Evolutionary conservation across 345 rosid species (phyloP), one percentile per base, ranked within the genome.

Genomic region (Salix udensis): DNA sequence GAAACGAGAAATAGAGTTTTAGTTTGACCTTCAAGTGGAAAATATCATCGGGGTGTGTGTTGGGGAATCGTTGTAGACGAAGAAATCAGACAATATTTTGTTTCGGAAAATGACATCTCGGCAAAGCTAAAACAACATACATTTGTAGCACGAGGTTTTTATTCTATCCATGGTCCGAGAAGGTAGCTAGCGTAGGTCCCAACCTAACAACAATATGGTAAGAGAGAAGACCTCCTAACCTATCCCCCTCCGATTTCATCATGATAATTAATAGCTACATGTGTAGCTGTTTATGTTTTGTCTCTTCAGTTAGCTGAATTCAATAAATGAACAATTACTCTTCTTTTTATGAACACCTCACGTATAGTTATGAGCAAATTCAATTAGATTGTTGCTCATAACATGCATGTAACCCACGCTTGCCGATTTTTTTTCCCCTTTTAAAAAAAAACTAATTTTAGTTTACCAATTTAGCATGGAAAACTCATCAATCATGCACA

Each of bases 361-460:
- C 60, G 7, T 19, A 21, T 19, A 21, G 60, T 21, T 53, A 21
- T 2, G 24, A 52, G 1, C 60, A 52, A 52, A 53, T 53, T 53
- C 18, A 44, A 44, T 44, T 13, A 13, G 5, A 44, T 14, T 12
- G 13, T 44, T 44, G 50, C 16, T 44, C 50, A 44, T 44, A 13
- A 3, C 50, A 44, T 44, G 50, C 18, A 44, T 44, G 50, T 13
- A 13, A 12, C 50, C 16, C 50, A 44, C 4, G 50, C 50, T 14
- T 44, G 5, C 15, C 16, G 5, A 3, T 12, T 0, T 11, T 2
- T 3, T 13, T 3, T 3, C 0, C 1, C 3, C 16, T 0, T 13
- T 14, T 44, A 4, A 34, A 34, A 34, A 34, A 44, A 12, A 44
- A 44, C 11, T 44, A 44, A 44, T 44, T 44, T 13, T 44, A 14